Base-by-base conservation (phyloP, 1,284 basidiomycete species). In the Afroboletus lepidellus region DNA sequence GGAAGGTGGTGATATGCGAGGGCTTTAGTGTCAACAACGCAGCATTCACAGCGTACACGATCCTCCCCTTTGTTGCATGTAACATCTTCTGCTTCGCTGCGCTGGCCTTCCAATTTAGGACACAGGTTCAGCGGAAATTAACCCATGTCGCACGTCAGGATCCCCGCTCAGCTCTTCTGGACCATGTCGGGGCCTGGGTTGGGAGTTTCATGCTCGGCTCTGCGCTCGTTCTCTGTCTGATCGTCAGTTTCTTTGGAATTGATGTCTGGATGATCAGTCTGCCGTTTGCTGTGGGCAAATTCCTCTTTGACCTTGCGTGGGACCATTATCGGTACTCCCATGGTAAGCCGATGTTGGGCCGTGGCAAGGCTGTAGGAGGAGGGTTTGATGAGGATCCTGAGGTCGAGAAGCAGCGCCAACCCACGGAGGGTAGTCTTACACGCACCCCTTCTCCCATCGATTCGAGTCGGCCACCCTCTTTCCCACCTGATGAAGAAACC, bases 211-310 rank as follows among this genome's bases (percentile, higher is more conserved):
- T 82, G 51, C 73, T 84, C n/a, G 72, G 72, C 8, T 57, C 68
- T 4, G 78, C 80, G 46, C 73, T 84, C 18, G 55, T 78, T 12
- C 72, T 82, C 36, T 76, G 78, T 50, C 71, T 84, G 51, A 70
- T 79, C 16, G 73, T 80, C 57, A 79, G 80, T 59, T 84, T 84
- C 71, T 75, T 83, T 54, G 72, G 77, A 43, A 70, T 83, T 13
- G 82, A 84, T 48, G 92, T 90, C 7, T 90, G 90, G 83, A 82
- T 84, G 72, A 87, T 98, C 43, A 91, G 86, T 1, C 77, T 93
- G n/a, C 94, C 96, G 0, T 94, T 94, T 30, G 94, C 94, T 0
- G 67, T 80, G 1, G 67, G 82, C 47, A 91, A 92, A 65, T 77
- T 92, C 39, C 46, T 81, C 2, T 81, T 87, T 44, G 91, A 94